Conservation (phyloP, 208 protist genomes). For the Trypanosoma melophagium region DNA sequence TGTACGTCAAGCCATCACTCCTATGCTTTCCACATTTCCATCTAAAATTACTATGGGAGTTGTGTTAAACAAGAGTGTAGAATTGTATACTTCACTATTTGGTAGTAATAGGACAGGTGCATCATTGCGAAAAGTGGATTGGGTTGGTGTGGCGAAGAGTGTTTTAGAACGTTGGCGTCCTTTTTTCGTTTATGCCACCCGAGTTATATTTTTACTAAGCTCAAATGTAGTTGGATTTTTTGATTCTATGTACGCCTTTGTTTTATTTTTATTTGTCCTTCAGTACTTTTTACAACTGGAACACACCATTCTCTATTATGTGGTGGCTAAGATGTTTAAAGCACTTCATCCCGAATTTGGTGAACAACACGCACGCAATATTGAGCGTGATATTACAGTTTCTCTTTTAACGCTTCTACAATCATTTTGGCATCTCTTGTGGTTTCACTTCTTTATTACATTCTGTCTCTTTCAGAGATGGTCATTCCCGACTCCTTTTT, state of each 20-base stretch:
- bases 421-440: slow-evolving; percentile 72
- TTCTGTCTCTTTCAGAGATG: slow-evolving; percentile 50
- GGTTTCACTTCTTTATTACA: slow-evolving; percentile 77
- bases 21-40: slow-evolving; percentile 13
- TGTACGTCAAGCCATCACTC: slow-evolving; percentile 11
- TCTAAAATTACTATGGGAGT: slow-evolving; percentile 10
- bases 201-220: slow-evolving; percentile 26
- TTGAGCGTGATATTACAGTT: slow-evolving; percentile 70
- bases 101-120: not conserved
- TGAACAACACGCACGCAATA: slow-evolving; percentile 49
- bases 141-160: slow-evolving; percentile 31
- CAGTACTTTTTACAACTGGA: slow-evolving; percentile 66
- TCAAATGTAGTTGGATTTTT: slow-evolving; percentile 56
- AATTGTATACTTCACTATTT: slow-evolving; percentile 13
- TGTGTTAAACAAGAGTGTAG: not conserved
- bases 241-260: slow-evolving; percentile 55
- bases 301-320: slow-evolving; percentile 76
- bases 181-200: slow-evolving; percentile 27
- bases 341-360: slow-evolving; percentile 48
- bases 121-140: slow-evolving; percentile 34
- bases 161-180: slow-evolving; percentile 31
- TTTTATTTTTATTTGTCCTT: slow-evolving; percentile 62
- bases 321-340: slow-evolving; percentile 51
- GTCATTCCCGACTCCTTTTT: slow-evolving; percentile 48
- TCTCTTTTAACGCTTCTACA: slow-evolving; percentile 63